Conservation (phyloP, 768 basidiomycete genomes). For the Boletus patriciae region DNA sequence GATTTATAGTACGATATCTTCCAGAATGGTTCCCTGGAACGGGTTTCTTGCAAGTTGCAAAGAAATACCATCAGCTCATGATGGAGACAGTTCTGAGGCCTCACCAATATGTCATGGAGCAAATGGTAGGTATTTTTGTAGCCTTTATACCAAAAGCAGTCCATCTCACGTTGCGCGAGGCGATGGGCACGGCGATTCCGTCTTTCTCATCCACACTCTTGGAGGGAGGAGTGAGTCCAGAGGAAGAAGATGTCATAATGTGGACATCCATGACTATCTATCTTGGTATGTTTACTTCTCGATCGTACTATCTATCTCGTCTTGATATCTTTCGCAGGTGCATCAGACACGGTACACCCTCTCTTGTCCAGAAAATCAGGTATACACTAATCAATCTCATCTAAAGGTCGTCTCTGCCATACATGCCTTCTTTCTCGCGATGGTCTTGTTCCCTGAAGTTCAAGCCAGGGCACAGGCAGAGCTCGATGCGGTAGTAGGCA, state of each 20-base stretch:
- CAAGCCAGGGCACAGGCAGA: slow-evolving; percentile 27
- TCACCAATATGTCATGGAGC: slow-evolving; percentile 43
- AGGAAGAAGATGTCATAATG: slow-evolving; percentile 23
- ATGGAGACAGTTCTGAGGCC: slow-evolving; percentile 45
- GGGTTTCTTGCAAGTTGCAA: slow-evolving; percentile 34
- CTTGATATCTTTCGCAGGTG: slow-evolving; percentile 25
- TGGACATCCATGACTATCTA: slow-evolving; percentile 14
- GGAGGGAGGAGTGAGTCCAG: slow-evolving; percentile 6
- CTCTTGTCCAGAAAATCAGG: slow-evolving; percentile 39
- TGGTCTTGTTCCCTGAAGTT: slow-evolving; percentile 25
- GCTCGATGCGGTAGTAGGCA: slow-evolving; percentile 25
- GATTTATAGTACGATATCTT: slow-evolving; percentile 26
- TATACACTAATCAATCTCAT: slow-evolving; percentile 9
- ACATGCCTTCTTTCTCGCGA: slow-evolving; percentile 26
- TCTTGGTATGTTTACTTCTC: slow-evolving; percentile 4
- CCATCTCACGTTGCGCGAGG: slow-evolving; percentile 10
- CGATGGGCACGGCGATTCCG: slow-evolving; percentile 13
- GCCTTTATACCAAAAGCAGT: neutral
- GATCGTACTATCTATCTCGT: neutral
- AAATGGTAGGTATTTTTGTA: slow-evolving; percentile 41
- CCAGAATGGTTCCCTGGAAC: slow-evolving; percentile 39
- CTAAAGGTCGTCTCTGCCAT: slow-evolving; percentile 17
- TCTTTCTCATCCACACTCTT: slow-evolving; percentile 24
- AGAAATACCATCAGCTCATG: slow-evolving; percentile 26
- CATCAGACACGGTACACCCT: slow-evolving; percentile 44